phyloP scores from a whole-genome alignment of 257 asterid genomes.

The Fraxinus pennsylvanica region DNA sequence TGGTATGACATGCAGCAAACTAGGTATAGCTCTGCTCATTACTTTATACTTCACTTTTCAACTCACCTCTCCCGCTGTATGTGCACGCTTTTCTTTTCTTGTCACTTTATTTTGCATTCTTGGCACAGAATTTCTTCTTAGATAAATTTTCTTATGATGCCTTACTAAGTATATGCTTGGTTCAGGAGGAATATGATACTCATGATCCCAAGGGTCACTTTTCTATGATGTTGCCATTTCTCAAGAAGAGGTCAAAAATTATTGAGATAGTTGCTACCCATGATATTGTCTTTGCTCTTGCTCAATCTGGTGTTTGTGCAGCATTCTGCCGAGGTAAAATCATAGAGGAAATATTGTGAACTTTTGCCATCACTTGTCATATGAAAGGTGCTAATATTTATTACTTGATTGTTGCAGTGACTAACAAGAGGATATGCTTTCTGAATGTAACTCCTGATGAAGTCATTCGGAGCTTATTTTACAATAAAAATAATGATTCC shows the following conservation, averaged over 20 bases:
- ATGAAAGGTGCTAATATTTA: slow-evolving; percentile 22
- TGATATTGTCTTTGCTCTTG: slow-evolving; percentile 98
- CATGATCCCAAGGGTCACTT: slow-evolving; percentile 92
- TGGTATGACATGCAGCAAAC: neutral
- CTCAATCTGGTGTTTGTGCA: slow-evolving; percentile 98
- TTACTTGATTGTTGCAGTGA: slow-evolving; percentile 61
- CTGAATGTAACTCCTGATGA: slow-evolving; percentile 93
- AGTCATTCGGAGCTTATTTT: slow-evolving; percentile 95
- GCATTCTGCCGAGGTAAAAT: slow-evolving; percentile 92
- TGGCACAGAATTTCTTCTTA: neutral
- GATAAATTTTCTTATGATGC: slow-evolving; percentile 7
- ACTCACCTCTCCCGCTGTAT: neutral
- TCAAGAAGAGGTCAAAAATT: slow-evolving; percentile 86
- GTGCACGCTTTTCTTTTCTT: neutral
- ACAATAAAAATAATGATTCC: slow-evolving; percentile 95
- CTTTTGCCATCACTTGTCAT: neutral
- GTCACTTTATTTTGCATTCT: neutral
- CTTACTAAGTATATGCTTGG: slow-evolving; percentile 2
- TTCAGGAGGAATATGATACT: slow-evolving; percentile 97
- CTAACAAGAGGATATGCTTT: slow-evolving; percentile 91
- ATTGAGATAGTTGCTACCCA: slow-evolving; percentile 98
- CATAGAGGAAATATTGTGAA: neutral
- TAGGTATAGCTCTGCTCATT: neutral
- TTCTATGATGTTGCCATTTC: slow-evolving; percentile 70
- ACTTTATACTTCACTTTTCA: neutral